Base-by-base conservation (phyloP, 495 filamentous ascomycete genomes). In the Xanthoparmelia taractica region DNA sequence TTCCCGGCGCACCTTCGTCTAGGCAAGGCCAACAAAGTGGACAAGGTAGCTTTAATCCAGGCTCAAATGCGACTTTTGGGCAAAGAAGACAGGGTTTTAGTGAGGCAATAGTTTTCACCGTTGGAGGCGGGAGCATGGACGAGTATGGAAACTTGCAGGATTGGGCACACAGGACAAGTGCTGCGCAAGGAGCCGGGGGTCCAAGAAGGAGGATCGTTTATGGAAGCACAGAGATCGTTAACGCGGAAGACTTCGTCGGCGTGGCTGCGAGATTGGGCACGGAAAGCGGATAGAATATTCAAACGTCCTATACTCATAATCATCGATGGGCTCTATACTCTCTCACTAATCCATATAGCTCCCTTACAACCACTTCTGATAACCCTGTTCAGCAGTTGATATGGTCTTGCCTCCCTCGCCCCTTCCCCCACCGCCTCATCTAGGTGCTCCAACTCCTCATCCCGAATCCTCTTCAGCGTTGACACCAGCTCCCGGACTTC, bases 71-170 rank as follows among this genome's bases (percentile, higher is more conserved):
- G 4, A 95, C 85, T 61, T 99, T 99, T 71, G 94, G 94, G 0
- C 93, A 97, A 75, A 77, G 93, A 47, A 79, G 94, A 62, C 95
- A 97, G 68, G 92, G 91, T 5, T 99, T 96, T 72, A 90, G 86
- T 37, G 95, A 99, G 70, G 93, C 94, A 11, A 87, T 97, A 61
- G 95, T 97, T 34, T 97, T 99, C 70, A 95, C 91, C 20, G 93
- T 99, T 25, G 94, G 94, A 15, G 94, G 94, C 59, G 94, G 95
- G 31, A 96, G 91, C 69, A 97, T 97, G 92, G 95, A 97, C 68
- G 95, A 99, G 73, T 99, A 99, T 73, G 92, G 92, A 18, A 99
- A 99, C 72, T 73, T 99, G 72, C 91, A 96, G 71, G 94, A 97
- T 70, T 99, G 95, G 95, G 90, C 91, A 11, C 83, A 84, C 71